A percentile compares a stretch with the other conserved stretches of the same genome.
These are phyloP conservation scores for Mycosarcoma mackinlayi DNA, from an alignment of 1,284 basidiomycete genomes.

Conservation along the genomic window DNA sequence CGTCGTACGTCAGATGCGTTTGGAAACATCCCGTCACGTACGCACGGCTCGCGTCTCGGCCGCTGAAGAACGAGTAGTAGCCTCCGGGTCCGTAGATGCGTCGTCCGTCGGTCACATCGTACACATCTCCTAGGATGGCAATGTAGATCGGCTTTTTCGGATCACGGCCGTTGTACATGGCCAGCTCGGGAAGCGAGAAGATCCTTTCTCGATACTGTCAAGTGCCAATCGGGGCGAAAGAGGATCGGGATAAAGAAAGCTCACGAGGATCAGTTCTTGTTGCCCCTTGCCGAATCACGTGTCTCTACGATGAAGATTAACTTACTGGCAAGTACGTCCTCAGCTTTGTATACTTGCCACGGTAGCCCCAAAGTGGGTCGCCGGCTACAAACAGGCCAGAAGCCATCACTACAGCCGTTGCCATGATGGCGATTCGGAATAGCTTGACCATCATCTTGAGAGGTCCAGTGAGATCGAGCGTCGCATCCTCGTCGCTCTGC, in stretches of 20 bases:
- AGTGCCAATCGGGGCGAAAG: too few species aligned
- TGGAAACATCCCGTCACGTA: constrained; percentile 67
- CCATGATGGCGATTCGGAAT: constrained; percentile 35
- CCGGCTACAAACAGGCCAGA: constrained; percentile 56
- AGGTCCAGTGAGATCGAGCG: constrained; percentile 32
- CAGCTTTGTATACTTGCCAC: constrained; percentile 61
- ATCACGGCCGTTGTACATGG: constrained; percentile 79
- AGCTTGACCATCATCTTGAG: constrained; percentile 15
- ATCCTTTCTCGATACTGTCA: constrained; percentile 71
- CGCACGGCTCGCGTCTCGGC: constrained; percentile 63
- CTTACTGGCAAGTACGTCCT: constrained; percentile 63
- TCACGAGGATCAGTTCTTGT: too few species aligned
- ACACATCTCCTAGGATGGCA: constrained; percentile 86
- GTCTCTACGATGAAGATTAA: background rate
- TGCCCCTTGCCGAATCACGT: too few species aligned
- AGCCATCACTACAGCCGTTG: constrained; percentile 30
- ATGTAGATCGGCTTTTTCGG: constrained; percentile 79
- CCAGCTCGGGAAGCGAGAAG: constrained; percentile 79
- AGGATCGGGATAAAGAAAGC: too few species aligned
- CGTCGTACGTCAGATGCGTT: constrained; percentile 63
- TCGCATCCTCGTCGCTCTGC: constrained; percentile 12
- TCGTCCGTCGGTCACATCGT: constrained; percentile 82
- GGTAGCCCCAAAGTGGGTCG: constrained; percentile 64
- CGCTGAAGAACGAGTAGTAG: constrained; percentile 63
- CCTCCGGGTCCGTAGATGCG: constrained; percentile 78